A percentile compares a stretch with the other conserved stretches of the same genome.
phyloP scores from a whole-genome alignment of 768 basidiomycete species.

The Boletus patriciae region DNA sequence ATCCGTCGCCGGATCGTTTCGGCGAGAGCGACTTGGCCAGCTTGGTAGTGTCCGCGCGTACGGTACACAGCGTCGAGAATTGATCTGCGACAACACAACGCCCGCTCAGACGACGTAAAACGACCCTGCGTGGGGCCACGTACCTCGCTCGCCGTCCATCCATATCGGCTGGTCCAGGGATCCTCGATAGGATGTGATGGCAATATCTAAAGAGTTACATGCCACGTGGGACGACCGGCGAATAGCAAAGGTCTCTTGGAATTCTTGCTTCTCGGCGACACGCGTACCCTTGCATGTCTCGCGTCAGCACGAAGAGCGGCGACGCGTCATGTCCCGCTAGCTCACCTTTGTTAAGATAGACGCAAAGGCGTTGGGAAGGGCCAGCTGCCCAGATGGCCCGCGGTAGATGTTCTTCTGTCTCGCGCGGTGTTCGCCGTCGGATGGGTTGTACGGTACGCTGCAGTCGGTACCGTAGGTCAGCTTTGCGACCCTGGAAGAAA shows the following conservation, averaged over 20 bases:
- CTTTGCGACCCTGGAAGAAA: constrained; percentile 48
- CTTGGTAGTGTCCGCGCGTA: constrained; percentile 35
- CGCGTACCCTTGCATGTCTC: constrained; percentile 39
- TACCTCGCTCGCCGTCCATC: constrained; percentile 37
- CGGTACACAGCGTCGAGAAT: constrained; percentile 37
- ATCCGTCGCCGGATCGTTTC: constrained; percentile 23
- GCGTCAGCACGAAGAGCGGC: not conserved
- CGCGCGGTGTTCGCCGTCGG: constrained; percentile 41
- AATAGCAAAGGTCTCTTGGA: constrained; percentile 38
- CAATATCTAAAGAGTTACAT: constrained; percentile 21
- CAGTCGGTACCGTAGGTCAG: constrained; percentile 49
- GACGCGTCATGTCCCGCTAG: not conserved
- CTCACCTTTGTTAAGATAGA: constrained; percentile 44
- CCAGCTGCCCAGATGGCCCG: constrained; percentile 39
- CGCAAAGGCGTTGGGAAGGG: constrained; percentile 43
- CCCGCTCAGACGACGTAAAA: not conserved
- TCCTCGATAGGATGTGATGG: constrained; percentile 36
- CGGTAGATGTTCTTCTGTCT: constrained; percentile 35
- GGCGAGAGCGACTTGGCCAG: constrained; percentile 27
- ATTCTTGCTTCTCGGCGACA: constrained; percentile 47
- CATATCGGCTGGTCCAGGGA: constrained; percentile 27
- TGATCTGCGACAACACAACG: constrained; percentile 24
- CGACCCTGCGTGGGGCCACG: not conserved
- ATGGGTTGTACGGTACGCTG: constrained; percentile 35
- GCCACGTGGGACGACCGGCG: constrained; percentile 25